Evolutionary conservation across 176 grass and related monocot species (phyloP), one percentile per base, ranked within the genome.

Genomic region (Oryza rufipogon): DNA sequence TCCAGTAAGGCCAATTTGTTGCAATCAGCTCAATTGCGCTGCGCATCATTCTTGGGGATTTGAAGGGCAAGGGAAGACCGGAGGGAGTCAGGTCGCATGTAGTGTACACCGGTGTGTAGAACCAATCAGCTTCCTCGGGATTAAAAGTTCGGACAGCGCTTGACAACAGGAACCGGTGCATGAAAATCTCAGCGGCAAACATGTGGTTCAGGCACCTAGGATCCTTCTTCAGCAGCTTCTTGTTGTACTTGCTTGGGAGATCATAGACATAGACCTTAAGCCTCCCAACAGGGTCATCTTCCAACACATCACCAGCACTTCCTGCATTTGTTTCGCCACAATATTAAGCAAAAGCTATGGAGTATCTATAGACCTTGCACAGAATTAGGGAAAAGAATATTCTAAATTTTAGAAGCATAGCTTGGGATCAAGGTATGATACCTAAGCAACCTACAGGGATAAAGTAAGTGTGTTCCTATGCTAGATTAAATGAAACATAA

Each of bases 121-220:
- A 97, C 95, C 92, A 97, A 76, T 97, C 90, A 0, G 95, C 95
- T 72, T 97, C 89, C 32, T 97, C 85, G 0, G 95, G 95, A 84
- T 93, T 92, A 58, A 75, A 78, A 30, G 95, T 97, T 79, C 95
- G 88, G 46, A 97, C 95, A 38, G 91, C 81, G 64, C 92, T 95
- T 13, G 91, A 89, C 44, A 97, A 70, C 64, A 97, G 73, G 85
- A 97, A 97, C 4, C 85, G 82, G 60, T 97, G 95, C 90, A 97
- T 95, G 85, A 95, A 95, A 54, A 97, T 92, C 89, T 97, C 95
- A 0, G 92, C 95, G 0, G 92, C 95, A 16, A 97, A 97, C 95
- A 97, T 97, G 54, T 97, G 95, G 71, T 86, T 97, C 49, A 97
- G 80, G 81, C 95, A 97, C 71, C 95, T 80, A 44, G 92, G 88